Evolutionary conservation across 768 basidiomycete species (phyloP), one percentile per base, ranked within the genome.

Genomic region (Phylloporus scabripes): DNA sequence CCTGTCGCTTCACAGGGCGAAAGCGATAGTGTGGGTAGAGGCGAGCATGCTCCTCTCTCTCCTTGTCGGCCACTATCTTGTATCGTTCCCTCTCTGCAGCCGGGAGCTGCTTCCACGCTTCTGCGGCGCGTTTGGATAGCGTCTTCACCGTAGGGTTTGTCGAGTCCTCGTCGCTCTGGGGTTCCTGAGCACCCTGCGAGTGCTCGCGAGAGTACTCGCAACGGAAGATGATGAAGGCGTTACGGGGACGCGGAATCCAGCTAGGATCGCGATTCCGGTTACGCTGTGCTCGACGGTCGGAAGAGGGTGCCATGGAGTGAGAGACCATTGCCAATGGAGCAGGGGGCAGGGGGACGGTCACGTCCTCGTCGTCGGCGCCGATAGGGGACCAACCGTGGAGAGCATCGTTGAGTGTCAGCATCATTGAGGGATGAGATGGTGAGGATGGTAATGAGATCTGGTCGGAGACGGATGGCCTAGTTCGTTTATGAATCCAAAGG

Each of bases 91-190:
- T 78, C 47, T 80, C 77, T 37, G 73, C 70, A 0, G 58, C 49
- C 0, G 77, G 52, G 12, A 90, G 72, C 49, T 75, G 69, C 33
- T 74, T 75, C 91, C 91, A 93, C 26, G 85, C 82, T 45, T 83
- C 82, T 0, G 79, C 83, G 0, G 88, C 89, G 41, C 85, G 77
- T 57, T 85, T 84, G n/a, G 85, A 88, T 33, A 92, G 75, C 1
- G 79, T 75, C 62, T 80, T 79, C 50, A 77, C 76, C 20, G 46
- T 60, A 12, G 49, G 31, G 23, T 55, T 57, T 24, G 51, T 39
- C 11, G 49, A 14, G 33, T 59, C 60, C 9, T 52, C 36, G 7
- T 60, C 46, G 29, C 70, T 69, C 24, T 70, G 63, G 12, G 70
- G 64, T 4, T 72, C 71, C 37, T 71, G 68, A 18, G 47, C 37